phyloP scores from a whole-genome alignment of 1,284 basidiomycete species.

The Polyporus tsugae region DNA sequence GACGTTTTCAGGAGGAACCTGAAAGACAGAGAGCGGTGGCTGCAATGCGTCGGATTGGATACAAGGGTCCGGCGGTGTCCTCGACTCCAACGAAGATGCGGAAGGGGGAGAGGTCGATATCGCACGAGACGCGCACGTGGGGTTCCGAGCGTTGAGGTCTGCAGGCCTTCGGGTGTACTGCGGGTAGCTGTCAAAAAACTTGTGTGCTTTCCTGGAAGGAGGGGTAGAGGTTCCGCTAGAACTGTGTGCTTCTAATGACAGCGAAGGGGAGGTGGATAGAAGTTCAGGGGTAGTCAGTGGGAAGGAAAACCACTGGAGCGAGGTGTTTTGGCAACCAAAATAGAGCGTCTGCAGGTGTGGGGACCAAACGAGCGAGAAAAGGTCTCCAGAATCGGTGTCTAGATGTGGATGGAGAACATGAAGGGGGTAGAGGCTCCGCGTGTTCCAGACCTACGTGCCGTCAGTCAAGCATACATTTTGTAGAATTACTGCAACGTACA shows the following conservation, averaged over 20 bases:
- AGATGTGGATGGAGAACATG: slow-evolving; percentile 87
- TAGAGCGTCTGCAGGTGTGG: slow-evolving; percentile 77
- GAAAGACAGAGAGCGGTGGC: slow-evolving; percentile 47
- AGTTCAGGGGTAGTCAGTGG: slow-evolving; percentile 32
- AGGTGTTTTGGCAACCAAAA: slow-evolving; percentile 91
- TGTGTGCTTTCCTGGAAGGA: slow-evolving; percentile 59
- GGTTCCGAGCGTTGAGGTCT: slow-evolving; percentile 68
- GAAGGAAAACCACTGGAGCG: slow-evolving; percentile 86
- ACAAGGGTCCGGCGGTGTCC: slow-evolving; percentile 29
- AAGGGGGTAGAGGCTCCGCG: slow-evolving; percentile 71
- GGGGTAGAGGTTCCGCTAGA: slow-evolving; percentile 57
- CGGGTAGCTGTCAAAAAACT: slow-evolving; percentile 86
- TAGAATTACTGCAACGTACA: slow-evolving; percentile 52
- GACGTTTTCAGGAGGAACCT: slow-evolving; percentile 74
- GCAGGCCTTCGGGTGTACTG: slow-evolving; percentile 70
- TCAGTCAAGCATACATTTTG: slow-evolving; percentile 9
- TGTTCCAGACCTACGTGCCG: slow-evolving; percentile 77
- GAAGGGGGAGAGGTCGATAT: slow-evolving; percentile 31
- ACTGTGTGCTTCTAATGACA: slow-evolving; percentile 33
- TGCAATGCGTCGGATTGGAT: slow-evolving; percentile 41
- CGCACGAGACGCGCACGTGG: slow-evolving; percentile 38
- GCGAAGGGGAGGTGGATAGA: slow-evolving; percentile 18
- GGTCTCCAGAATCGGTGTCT: slow-evolving; percentile 88
- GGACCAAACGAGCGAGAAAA: slow-evolving; percentile 90
- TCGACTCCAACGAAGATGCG: slow-evolving; percentile 24